Percentiles rank a stretch among this genome's conserved stretches.
These are phyloP conservation scores for Monosporozyma aerobia DNA, from an alignment of 805 yeast genomes.

Conservation along the genomic window DNA sequence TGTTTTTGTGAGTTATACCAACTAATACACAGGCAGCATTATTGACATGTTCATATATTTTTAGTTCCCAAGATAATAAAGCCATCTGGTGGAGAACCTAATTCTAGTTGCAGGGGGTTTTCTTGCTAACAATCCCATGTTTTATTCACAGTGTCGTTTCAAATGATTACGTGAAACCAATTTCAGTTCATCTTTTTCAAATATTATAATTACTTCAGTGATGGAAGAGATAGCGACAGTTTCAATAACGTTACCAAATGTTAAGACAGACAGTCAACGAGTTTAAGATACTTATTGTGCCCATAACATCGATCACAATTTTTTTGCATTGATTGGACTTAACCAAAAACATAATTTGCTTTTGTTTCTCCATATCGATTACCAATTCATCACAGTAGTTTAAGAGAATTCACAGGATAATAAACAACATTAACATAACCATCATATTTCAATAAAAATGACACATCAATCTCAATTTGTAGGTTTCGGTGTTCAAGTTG, in stretches of 20 bases:
- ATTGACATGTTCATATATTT: no score
- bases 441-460: background rate
- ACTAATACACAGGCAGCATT: no score
- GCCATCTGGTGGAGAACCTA: background rate
- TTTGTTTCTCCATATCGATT: background rate
- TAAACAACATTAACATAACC: background rate
- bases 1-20: no score
- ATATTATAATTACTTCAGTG: background rate
- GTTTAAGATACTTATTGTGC: background rate
- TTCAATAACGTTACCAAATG: background rate
- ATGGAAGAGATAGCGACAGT: background rate
- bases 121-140: background rate
- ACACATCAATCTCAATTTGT: conserved; percentile 33
- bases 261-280: background rate
- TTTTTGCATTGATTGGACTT: background rate
- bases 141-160: background rate
- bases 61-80: no score
- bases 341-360: background rate
- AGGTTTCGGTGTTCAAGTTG: conserved; percentile 39
- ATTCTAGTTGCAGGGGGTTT: background rate
- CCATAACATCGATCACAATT: background rate
- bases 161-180: background rate
- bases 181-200: background rate
- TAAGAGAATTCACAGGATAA: background rate
- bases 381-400: background rate